Evolutionary conservation across 306 rosid genomes (phyloP), one percentile per base, ranked within the genome.

Genomic region (Glycine soja): DNA sequence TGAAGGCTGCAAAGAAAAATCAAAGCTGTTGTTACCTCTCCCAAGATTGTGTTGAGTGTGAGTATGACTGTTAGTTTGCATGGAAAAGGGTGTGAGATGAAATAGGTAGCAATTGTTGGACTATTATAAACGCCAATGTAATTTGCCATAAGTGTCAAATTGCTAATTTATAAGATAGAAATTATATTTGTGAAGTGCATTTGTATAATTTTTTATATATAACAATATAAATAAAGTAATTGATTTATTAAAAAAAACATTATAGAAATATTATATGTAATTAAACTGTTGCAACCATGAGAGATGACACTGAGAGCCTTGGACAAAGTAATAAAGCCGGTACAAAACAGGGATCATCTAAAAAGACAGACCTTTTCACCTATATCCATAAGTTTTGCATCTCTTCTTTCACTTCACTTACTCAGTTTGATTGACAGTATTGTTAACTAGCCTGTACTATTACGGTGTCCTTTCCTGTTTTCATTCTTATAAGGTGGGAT

Each of bases 11-110:
- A 80, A 7, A 59, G 82, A 8, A 53, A 83, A 71, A 24, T 2
- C 43, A 86, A 79, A 72, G 78, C 75, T 75, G 88, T 83, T 58
- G 40, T 36, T 36, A 78, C 53, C 69, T 43, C 52, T 36, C 59
- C 68, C 82, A 48, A 69, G 57, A 63, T 42, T 69, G 64, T 24
- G 67, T 76, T 59, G 13, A 24, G 50, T 76, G 56, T 81, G 65
- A 5, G 80, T 64, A 52, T 52, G 91, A 87, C 85, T 86, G 85
- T 57, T 67, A 52, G 76, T 61, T 82, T 84, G 86, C 87, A 87
- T 76, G 78, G 78, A 58, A 79, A 82, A 77, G 71, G 79, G 76
- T 10, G 82, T 36, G 83, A 63, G 67, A 72, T 9, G 59, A 62
- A 52, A 74, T 24, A 16, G 15, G 24, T 52, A 56, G 80, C 68